Evolutionary conservation across 1,284 basidiomycete genomes (phyloP), one percentile per base, ranked within the genome.

Genomic region (Tremellales sp.): DNA sequence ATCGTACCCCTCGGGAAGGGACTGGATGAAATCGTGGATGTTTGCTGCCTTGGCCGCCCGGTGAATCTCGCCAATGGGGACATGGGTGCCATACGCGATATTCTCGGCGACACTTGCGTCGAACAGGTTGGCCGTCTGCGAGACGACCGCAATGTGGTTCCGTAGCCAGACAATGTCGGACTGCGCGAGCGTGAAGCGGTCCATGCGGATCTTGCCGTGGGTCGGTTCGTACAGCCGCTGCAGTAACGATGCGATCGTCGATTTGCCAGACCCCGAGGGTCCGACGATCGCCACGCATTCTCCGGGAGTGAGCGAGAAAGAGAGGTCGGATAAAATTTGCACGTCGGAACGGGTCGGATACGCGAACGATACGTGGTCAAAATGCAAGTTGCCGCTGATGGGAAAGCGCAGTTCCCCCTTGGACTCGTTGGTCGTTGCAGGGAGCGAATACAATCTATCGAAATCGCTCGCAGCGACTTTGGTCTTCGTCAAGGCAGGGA

Each of bases 271-370:
- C 0, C 91, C 91, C 1, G 88, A 92, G 0, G 85, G 74, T 8
- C 91, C 91, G 13, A 95, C 89, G 48, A 95, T 78, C 0, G 88
- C 91, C 21, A 94, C 85, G 45, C 82, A 86, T 70, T 93, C 87
- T 44, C 86, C 85, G 2, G 82, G 76, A 2, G 64, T 57, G 60
- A 94, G 76, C 14, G 75, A 66, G 56, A 95, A 78, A 36, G 79
- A 80, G 45, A 91, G 61, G 54, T 81, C 74, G 43, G 77, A 77
- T 49, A 95, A 77, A 13, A 94, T 80, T 1, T 79, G 79, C 5
- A 79, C 79, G 42, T 86, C 81, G 2, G 85, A 78, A n/a, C 84
- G 82, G 19, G 83, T 78, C 0, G 90, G 88, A 74, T 95, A 97
- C 1, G 83, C 73, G 71, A 95, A 97, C 7, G 76, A 67, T 40